Evolutionary conservation across 2,329 filamentous ascomycete species (phyloP).

Genomic region (Penicillium expansum): DNA sequence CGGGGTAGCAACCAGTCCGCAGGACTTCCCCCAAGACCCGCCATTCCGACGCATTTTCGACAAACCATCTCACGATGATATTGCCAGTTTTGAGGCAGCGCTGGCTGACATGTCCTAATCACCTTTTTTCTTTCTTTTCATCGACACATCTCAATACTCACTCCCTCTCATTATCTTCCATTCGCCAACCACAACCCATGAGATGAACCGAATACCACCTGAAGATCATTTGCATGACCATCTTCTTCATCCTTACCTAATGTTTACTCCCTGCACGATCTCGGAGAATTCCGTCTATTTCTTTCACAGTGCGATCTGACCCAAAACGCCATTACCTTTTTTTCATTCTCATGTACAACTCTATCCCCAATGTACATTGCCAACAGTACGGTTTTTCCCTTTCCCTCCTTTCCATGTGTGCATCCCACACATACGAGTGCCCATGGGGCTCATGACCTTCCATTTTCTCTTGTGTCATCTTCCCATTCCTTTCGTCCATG

Average conservation of each 20-base stretch:
- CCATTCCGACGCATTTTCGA: conserved; percentile 51
- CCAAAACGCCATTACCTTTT: conserved; percentile 18
- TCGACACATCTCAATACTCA: background rate
- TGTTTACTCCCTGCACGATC: conserved; percentile 1
- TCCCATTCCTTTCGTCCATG: conserved; percentile 16
- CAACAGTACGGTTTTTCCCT: conserved; percentile 2
- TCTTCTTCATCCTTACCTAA: conserved; percentile 12
- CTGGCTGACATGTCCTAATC: conserved; percentile 23
- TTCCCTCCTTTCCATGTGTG: conserved; percentile 11
- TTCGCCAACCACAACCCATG: conserved; percentile 6
- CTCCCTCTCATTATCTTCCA: conserved; percentile 13
- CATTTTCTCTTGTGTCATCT: conserved; percentile 8
- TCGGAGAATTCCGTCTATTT: background rate
- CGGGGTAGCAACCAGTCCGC: conserved; percentile 38
- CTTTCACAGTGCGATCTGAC: conserved; percentile 9
- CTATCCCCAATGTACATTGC: conserved; percentile 19
- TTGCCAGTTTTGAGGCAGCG: conserved; percentile 31
- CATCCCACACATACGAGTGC: conserved; percentile 15
- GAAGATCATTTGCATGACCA: conserved; percentile 15
- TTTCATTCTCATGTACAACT: conserved; percentile 18
- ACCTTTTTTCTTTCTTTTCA: background rate
- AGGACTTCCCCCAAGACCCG: conserved; percentile 39
- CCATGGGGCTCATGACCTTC: conserved; percentile 11
- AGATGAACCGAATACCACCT: conserved; percentile 9
- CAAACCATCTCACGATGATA: conserved; percentile 36